Percentiles rank a stretch among this genome's conserved stretches.
Evolutionary conservation across 2,329 filamentous ascomycete genomes (phyloP).

Genomic region (Fusarium begoniae): DNA sequence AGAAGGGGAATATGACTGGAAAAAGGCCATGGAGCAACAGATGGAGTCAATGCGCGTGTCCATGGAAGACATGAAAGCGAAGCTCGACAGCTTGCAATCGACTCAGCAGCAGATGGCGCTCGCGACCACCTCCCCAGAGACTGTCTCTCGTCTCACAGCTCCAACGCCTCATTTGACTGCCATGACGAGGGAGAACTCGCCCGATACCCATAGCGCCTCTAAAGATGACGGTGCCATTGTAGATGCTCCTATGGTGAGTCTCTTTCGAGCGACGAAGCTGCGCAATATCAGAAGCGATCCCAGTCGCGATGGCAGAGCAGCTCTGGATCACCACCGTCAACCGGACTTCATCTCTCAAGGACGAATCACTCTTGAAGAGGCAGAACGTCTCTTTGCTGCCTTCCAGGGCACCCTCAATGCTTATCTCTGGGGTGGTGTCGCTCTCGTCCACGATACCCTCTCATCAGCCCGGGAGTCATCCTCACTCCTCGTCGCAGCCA

Average conservation of each 20-base stretch:
- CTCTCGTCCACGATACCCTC: neutral
- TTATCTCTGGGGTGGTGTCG: neutral
- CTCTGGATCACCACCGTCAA: neutral
- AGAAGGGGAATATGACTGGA: neutral
- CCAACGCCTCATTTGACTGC: neutral
- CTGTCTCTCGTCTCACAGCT: neutral
- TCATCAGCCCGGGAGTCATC: neutral
- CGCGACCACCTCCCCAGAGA: neutral
- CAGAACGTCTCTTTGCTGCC: neutral
- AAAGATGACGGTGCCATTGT: neutral
- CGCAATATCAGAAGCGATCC: neutral
- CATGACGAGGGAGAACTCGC: neutral
- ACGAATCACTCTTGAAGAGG: neutral
- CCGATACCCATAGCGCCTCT: neutral
- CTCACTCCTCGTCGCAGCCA: neutral
- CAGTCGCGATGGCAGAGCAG: neutral
- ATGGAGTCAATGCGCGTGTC: neutral
- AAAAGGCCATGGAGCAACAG: neutral
- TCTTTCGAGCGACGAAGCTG: neutral
- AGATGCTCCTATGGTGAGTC: neutral
- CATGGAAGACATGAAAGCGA: neutral
- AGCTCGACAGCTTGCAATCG: neutral
- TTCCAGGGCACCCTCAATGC: neutral
- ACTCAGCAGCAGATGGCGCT: neutral
- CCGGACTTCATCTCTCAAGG: neutral